A percentile compares a stretch with the other conserved stretches of the same genome.
Conservation (phyloP, 495 filamentous ascomycete species). For the Xylaria curta region DNA sequence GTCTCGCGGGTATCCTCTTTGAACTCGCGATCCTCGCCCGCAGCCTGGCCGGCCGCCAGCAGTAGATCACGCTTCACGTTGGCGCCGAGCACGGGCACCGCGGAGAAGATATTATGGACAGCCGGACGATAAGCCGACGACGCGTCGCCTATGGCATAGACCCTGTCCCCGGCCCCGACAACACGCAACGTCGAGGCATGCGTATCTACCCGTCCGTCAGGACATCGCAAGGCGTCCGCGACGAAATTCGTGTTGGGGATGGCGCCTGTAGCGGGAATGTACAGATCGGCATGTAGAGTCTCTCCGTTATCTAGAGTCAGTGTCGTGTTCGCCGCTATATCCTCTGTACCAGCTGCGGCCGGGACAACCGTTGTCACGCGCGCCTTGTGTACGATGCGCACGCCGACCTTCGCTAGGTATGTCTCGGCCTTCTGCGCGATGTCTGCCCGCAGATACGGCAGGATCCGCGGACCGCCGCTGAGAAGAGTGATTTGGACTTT, state of each 20-base stretch:
- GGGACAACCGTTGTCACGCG: slow-evolving; percentile 32
- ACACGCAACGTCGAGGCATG: slow-evolving; percentile 44
- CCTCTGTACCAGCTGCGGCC: slow-evolving; percentile 16
- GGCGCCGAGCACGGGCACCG: slow-evolving; percentile 41
- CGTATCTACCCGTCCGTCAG: slow-evolving; percentile 41
- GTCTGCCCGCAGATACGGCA: slow-evolving; percentile 39
- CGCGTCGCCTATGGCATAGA: slow-evolving; percentile 48
- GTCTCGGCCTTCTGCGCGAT: slow-evolving; percentile 40
- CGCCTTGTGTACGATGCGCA: slow-evolving; percentile 39
- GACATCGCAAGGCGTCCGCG: slow-evolving; percentile 29
- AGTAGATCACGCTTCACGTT: slow-evolving; percentile 44
- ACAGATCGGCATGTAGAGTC: slow-evolving; percentile 43
- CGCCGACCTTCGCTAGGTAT: slow-evolving; percentile 42
- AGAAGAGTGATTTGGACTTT: slow-evolving; percentile 56
- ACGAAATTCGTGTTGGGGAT: slow-evolving; percentile 49
- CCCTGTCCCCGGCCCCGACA: slow-evolving; percentile 29
- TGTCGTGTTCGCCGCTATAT: slow-evolving; percentile 31
- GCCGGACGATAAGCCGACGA: slow-evolving; percentile 39
- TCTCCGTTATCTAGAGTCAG: slow-evolving; percentile 44
- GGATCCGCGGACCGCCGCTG: slow-evolving; percentile 33
- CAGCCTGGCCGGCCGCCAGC: slow-evolving; percentile 25
- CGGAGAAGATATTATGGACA: slow-evolving; percentile 36
- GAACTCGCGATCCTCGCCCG: slow-evolving; percentile 34
- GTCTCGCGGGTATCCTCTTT: slow-evolving; percentile 53
- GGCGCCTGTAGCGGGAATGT: slow-evolving; percentile 46